Conservation (phyloP, 495 filamentous ascomycete species). For the Parachaetomium inaequale region DNA sequence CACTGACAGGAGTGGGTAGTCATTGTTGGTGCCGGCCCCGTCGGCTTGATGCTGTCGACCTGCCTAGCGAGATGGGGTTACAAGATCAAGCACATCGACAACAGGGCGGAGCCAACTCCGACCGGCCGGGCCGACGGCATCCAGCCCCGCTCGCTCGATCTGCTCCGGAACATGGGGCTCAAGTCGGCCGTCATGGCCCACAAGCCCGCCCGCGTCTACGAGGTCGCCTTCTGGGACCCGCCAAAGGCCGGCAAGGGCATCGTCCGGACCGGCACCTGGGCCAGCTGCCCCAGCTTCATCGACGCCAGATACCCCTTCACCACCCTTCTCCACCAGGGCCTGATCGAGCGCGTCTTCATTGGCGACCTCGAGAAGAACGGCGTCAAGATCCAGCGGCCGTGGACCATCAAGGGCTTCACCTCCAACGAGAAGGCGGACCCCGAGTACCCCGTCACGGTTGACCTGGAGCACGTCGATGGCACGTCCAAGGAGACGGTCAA, state of each 20-base stretch:
- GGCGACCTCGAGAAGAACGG: conserved; percentile 60
- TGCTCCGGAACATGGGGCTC: conserved; percentile 67
- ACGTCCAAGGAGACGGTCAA: conserved; percentile 53
- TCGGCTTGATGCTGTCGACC: conserved; percentile 79
- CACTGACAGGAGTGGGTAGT: conserved; percentile 42
- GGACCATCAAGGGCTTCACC: conserved; percentile 60
- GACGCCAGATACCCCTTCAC: conserved; percentile 75
- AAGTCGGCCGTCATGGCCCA: conserved; percentile 72
- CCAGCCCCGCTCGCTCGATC: conserved; percentile 75
- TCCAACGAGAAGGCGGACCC: conserved; percentile 52
- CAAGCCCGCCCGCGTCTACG: conserved; percentile 67
- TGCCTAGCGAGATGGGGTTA: conserved; percentile 72
- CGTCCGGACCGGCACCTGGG: conserved; percentile 64
- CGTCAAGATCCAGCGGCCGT: conserved; percentile 56
- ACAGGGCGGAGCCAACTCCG: conserved; percentile 61
- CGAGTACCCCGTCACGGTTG: conserved; percentile 63
- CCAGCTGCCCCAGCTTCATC: conserved; percentile 69
- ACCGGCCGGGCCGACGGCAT: conserved; percentile 77
- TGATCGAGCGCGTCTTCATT: conserved; percentile 69
- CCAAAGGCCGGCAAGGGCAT: conserved; percentile 54
- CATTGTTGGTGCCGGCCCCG: conserved; percentile 87
- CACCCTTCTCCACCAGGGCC: conserved; percentile 69
- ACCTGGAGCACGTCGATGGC: conserved; percentile 71
- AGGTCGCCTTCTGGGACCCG: conserved; percentile 78
- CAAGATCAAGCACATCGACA: conserved; percentile 66